These are phyloP conservation scores for Prunus padus DNA, from an alignment of 306 rosid genomes.

Conservation along the genomic window DNA sequence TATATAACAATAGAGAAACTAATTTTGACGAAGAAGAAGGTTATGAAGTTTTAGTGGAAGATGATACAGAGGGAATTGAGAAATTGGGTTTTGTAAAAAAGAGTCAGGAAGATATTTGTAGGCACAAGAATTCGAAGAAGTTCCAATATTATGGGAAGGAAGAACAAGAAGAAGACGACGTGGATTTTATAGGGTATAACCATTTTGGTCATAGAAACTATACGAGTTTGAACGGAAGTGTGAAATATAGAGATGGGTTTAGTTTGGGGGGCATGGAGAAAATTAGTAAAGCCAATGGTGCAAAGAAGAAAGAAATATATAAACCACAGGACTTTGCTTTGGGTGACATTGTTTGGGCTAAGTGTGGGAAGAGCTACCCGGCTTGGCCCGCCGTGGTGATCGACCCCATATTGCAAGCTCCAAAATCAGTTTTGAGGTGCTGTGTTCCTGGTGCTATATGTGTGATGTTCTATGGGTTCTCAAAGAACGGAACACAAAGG, in stretches of 20 bases:
- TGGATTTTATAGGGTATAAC: conserved; percentile 16
- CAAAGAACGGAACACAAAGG: conserved; percentile 84
- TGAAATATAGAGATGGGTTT: conserved; percentile 16
- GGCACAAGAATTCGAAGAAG: conserved; percentile 34
- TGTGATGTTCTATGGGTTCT: conserved; percentile 92
- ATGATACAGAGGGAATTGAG: conserved; percentile 25
- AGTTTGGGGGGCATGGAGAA: conserved; percentile 29
- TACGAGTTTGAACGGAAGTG: conserved; percentile 28
- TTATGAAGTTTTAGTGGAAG: conserved; percentile 27
- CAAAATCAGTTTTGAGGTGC: conserved; percentile 65
- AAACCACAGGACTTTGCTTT: conserved; percentile 79
- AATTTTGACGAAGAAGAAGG: conserved; percentile 35
- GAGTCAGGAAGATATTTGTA: conserved; percentile 27
- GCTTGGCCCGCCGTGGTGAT: conserved; percentile 97
- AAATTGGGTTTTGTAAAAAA: conserved; percentile 27
- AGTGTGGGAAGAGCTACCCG: conserved; percentile 89
- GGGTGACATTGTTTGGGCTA: conserved; percentile 97
- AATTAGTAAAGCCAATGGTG: conserved; percentile 29
- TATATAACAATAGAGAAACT: conserved; percentile 41
- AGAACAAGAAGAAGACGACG: conserved; percentile 24
- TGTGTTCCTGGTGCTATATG: conserved; percentile 73
- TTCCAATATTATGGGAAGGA: conserved; percentile 25
- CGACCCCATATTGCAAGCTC: conserved; percentile 85
- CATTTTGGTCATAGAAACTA: conserved; percentile 22
- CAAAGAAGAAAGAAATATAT: conserved; percentile 56